Evolutionary conservation across 768 basidiomycete species (phyloP).

Genomic region (Kwoniella sp.): DNA sequence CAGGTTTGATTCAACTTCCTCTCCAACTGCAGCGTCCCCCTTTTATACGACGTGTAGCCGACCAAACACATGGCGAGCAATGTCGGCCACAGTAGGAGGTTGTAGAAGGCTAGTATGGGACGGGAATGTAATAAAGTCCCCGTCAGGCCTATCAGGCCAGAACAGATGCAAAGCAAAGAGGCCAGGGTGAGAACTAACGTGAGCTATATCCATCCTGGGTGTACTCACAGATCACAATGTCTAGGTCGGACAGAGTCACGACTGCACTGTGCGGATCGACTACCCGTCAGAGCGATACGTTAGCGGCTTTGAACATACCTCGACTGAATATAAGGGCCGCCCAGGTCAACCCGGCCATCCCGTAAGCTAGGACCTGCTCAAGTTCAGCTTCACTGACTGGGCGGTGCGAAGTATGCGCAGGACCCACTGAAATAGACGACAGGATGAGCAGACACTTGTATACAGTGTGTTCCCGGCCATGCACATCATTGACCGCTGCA

Average conservation of each 20-base stretch:
- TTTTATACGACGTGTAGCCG: slow-evolving; percentile 65
- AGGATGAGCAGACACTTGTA: slow-evolving; percentile 62
- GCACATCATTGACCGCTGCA: too few relatives aligned
- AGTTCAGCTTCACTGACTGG: neutral
- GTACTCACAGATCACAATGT: slow-evolving; percentile 48
- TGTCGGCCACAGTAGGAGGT: slow-evolving; percentile 64
- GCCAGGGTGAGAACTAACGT: slow-evolving; percentile 59
- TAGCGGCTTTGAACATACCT: slow-evolving; percentile 21
- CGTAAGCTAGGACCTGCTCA: slow-evolving; percentile 55
- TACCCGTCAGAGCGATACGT: slow-evolving; percentile 49
- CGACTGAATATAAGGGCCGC: slow-evolving; percentile 60
- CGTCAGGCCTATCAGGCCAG: slow-evolving; percentile 60
- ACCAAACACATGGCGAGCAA: slow-evolving; percentile 59
- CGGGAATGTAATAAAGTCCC: slow-evolving; percentile 65
- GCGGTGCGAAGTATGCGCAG: neutral
- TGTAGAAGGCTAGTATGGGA: slow-evolving; percentile 64
- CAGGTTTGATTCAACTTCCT: slow-evolving; percentile 65
- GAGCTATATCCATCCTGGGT: neutral
- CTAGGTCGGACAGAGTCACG: slow-evolving; percentile 58
- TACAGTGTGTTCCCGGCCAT: too few relatives aligned
- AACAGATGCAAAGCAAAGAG: slow-evolving; percentile 58
- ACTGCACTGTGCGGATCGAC: slow-evolving; percentile 64
- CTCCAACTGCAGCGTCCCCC: slow-evolving; percentile 60
- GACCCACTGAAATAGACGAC: slow-evolving; percentile 56
- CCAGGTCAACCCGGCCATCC: slow-evolving; percentile 56